A percentile compares a stretch with the other conserved stretches of the same genome.
phyloP scores from a whole-genome alignment of 805 yeast species.

The Vanderwaltozyma tropicalis region DNA sequence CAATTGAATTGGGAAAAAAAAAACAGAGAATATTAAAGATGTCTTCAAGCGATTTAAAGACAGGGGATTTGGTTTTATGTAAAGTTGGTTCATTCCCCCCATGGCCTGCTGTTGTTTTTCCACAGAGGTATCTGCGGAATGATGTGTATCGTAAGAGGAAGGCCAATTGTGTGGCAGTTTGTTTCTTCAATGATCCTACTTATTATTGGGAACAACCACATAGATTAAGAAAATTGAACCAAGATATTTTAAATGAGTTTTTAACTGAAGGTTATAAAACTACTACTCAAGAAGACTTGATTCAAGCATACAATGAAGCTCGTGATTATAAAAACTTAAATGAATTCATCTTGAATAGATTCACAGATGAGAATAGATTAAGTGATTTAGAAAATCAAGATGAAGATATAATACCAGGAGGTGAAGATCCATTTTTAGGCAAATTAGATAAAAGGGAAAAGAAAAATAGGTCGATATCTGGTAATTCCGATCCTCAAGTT shows the following conservation, averaged over 20 bases:
- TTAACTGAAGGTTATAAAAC: conserved; percentile 9
- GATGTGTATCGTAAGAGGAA: conserved; percentile 22
- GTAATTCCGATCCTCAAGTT: background rate
- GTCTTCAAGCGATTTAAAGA: conserved; percentile 11
- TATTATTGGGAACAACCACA: conserved; percentile 28
- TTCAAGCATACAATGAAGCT: conserved; percentile 24
- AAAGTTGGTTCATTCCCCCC: conserved; percentile 29
- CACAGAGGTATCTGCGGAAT: conserved; percentile 22
- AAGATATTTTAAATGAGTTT: conserved; percentile 10
- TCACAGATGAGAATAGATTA: conserved; percentile 17
- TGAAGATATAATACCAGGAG: conserved; percentile 10
- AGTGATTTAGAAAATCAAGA: conserved; percentile 10
- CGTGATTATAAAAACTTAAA: conserved; percentile 14
- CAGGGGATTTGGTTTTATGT: conserved; percentile 28
- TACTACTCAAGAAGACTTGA: conserved; percentile 11
- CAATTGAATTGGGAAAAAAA: too few relatives aligned
- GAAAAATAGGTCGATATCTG: background rate
- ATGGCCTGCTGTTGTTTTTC: conserved; percentile 30
- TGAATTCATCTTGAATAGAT: conserved; percentile 17
- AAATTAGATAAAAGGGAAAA: conserved; percentile 1
- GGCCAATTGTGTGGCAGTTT: conserved; percentile 23
- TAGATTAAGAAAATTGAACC: conserved; percentile 12
- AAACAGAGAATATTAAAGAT: too few relatives aligned
- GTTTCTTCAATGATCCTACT: conserved; percentile 28
- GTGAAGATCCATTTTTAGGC: conserved; percentile 24